These are phyloP conservation scores for Phytophthora quininea DNA, from an alignment of 352 stramenopile species.

Conservation along the genomic window DNA sequence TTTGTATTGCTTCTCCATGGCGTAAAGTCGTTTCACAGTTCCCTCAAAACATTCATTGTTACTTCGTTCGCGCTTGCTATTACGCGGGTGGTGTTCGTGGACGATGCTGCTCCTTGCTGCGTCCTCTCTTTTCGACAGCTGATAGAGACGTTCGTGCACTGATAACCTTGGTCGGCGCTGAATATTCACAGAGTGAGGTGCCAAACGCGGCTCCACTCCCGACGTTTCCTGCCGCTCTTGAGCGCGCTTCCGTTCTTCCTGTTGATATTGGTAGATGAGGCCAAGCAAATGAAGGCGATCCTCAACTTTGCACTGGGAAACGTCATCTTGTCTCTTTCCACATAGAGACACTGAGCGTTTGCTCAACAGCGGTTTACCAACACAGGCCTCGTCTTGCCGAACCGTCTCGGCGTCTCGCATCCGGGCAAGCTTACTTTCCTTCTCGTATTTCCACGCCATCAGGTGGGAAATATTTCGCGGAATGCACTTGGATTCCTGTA, in stretches of 20 bases:
- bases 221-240: constrained; percentile 15
- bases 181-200: constrained; percentile 61
- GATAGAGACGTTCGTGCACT: constrained; percentile 61
- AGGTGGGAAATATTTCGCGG: constrained; percentile 64
- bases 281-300: constrained; percentile 72
- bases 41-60: not conserved
- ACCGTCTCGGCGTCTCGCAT: constrained; percentile 44
- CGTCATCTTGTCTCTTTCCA: constrained; percentile 44
- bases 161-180: constrained; percentile 27
- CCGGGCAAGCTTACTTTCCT: constrained; percentile 55
- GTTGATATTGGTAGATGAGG: constrained; percentile 74
- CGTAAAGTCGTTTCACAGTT: constrained; percentile 42
- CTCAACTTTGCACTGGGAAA: constrained; percentile 69
- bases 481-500: constrained; percentile 66
- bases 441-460: constrained; percentile 65
- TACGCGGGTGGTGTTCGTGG: not conserved
- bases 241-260: constrained; percentile 49
- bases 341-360: constrained; percentile 42
- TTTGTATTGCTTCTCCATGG: constrained; percentile 47
- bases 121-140: constrained; percentile 34
- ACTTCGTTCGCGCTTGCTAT: constrained; percentile 13
- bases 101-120: constrained; percentile 2
- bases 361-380: constrained; percentile 42
- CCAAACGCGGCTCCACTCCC: constrained; percentile 40
- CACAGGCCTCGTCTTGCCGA: constrained; percentile 34